A percentile compares a stretch with the other conserved stretches of the same genome.
These are phyloP conservation scores for Hypoxylon intermedium DNA, from an alignment of 495 filamentous ascomycete species.

Conservation along the genomic window DNA sequence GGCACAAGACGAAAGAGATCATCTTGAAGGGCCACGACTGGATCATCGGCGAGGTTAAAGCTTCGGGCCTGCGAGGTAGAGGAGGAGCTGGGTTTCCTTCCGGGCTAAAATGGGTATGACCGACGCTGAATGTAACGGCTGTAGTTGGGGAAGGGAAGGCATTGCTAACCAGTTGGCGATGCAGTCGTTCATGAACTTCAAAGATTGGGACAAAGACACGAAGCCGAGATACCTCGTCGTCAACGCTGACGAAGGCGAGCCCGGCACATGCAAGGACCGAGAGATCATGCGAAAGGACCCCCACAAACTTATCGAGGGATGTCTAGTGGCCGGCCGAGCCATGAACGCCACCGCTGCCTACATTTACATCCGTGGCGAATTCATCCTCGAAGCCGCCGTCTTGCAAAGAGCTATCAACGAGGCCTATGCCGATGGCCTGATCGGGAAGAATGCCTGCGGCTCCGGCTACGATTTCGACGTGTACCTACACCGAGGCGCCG, in stretches of 20 bases:
- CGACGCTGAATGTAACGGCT: background rate
- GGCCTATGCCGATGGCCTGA: conserved; percentile 89
- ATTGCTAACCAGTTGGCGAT: conserved; percentile 34
- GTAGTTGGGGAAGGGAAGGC: background rate
- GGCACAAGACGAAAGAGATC: conserved; percentile 99
- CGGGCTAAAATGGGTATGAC: conserved; percentile 94
- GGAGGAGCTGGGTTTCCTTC: conserved; percentile 98
- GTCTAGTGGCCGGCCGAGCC: conserved; percentile 91
- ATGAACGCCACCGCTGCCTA: conserved; percentile 99
- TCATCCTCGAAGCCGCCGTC: conserved; percentile 94
- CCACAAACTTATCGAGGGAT: conserved; percentile 97
- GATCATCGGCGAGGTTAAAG: conserved; percentile 97
- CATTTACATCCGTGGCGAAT: conserved; percentile 99
- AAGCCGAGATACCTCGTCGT: conserved; percentile 96
- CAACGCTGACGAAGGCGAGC: conserved; percentile 98
- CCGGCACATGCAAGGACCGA: conserved; percentile 98
- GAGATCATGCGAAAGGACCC: conserved; percentile 99
- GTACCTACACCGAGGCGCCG: conserved; percentile 94
- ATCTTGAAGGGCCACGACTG: conserved; percentile 95
- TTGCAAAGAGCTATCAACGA: conserved; percentile 96
- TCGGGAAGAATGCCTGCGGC: conserved; percentile 97
- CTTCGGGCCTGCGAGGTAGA: conserved; percentile 91
- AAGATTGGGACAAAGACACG: conserved; percentile 98
- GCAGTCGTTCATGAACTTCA: conserved; percentile 99
- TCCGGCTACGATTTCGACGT: conserved; percentile 98